A percentile compares a stretch with the other conserved stretches of the same genome.
Evolutionary conservation across 129 eudicot species (phyloP).

Genomic region (Chrysanthemum seticuspe): DNA sequence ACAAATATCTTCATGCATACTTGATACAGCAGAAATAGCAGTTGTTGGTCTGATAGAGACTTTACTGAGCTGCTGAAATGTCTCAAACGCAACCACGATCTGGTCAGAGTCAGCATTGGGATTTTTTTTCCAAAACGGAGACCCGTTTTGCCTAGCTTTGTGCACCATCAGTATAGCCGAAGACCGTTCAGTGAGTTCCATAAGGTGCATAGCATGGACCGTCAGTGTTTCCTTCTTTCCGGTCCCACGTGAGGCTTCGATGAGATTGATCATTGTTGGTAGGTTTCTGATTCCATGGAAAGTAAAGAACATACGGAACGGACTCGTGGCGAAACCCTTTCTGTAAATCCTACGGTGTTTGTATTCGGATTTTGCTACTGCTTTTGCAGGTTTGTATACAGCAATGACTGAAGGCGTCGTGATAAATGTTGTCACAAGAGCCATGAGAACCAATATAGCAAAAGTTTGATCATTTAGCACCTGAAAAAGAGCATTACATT

Average conservation of each 20-base stretch:
- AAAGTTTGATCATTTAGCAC: slow-evolving; percentile 81
- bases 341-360: slow-evolving; percentile 56
- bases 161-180: slow-evolving; percentile 93
- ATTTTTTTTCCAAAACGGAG: slow-evolving; percentile 81
- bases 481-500: slow-evolving; percentile 20
- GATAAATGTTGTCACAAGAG: slow-evolving; percentile 76
- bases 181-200: slow-evolving; percentile 89
- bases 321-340: slow-evolving; percentile 34
- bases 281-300: slow-evolving; percentile 72
- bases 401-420: slow-evolving; percentile 72
- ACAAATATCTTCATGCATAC: slow-evolving; percentile 86
- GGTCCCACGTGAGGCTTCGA: slow-evolving; percentile 76
- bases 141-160: slow-evolving; percentile 72
- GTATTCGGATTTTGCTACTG: slow-evolving; percentile 31
- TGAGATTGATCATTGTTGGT: slow-evolving; percentile 58
- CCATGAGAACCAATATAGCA: slow-evolving; percentile 85
- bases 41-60: slow-evolving; percentile 78
- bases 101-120: slow-evolving; percentile 39
- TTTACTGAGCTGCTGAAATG: slow-evolving; percentile 68
- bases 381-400: slow-evolving; percentile 67
- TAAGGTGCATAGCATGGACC: slow-evolving; percentile 92
- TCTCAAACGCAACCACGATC: slow-evolving; percentile 77
- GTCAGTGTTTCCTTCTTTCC: slow-evolving; percentile 58
- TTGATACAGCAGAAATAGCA: slow-evolving; percentile 64
- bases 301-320: slow-evolving; percentile 59